A percentile compares a stretch with the other conserved stretches of the same genome.
These are phyloP conservation scores for Croton setiger DNA, from an alignment of 441 rosid genomes.

Conservation along the genomic window DNA sequence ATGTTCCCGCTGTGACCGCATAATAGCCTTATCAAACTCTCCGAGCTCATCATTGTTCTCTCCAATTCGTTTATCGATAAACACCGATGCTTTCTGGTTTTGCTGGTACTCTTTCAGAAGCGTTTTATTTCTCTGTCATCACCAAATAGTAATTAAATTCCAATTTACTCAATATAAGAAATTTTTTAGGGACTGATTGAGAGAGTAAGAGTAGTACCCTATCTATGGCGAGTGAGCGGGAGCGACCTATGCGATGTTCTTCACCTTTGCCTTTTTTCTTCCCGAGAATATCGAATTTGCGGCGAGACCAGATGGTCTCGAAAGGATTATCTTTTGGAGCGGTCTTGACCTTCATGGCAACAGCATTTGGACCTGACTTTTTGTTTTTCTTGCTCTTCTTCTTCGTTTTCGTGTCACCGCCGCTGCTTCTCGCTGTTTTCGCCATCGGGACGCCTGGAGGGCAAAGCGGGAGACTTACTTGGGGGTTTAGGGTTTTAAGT, in stretches of 20 bases:
- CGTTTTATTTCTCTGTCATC: conserved; percentile 65
- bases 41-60: conserved; percentile 62
- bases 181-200: background rate
- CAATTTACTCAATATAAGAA: background rate
- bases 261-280: conserved; percentile 80
- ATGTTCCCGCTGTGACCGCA: conserved; percentile 82
- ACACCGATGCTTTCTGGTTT: conserved; percentile 62
- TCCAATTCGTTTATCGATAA: conserved; percentile 81
- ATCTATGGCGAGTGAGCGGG: conserved; percentile 67
- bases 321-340: conserved; percentile 55
- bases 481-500: conserved; percentile 30
- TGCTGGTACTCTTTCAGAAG: conserved; percentile 77
- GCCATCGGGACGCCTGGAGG: conserved; percentile 36
- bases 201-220: conserved; percentile 30
- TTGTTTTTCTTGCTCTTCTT: conserved; percentile 32
- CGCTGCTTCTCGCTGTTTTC: conserved; percentile 28
- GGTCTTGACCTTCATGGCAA: conserved; percentile 54
- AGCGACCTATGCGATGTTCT: conserved; percentile 60
- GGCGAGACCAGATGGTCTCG: conserved; percentile 80
- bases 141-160: conserved; percentile 9
- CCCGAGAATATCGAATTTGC: conserved; percentile 84
- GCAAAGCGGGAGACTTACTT: background rate
- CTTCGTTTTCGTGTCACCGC: conserved; percentile 20
- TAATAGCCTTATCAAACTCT: conserved; percentile 74
- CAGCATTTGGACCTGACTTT: conserved; percentile 44